Base-by-base conservation (phyloP, 2,329 filamentous ascomycete genomes). In the Plectosphaerella plurivora region DNA sequence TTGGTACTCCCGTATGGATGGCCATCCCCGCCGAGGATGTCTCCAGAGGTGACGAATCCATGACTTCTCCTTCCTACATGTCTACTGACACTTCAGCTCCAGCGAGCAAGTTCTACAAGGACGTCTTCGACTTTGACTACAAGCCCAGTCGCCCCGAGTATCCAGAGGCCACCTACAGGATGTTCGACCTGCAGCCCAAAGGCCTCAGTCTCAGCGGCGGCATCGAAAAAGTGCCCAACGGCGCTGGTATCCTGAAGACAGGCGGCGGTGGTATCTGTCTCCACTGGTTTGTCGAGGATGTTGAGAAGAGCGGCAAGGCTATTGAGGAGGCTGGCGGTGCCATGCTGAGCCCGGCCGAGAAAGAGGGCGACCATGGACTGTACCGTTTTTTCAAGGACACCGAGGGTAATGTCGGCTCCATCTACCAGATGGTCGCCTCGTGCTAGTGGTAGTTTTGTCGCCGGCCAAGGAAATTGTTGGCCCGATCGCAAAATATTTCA, bases 381-480 rank as follows among this genome's bases (percentile, higher is more conserved):
- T 65, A 60, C 20, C 59, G 65, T 2, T 66, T 60, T 51, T 68
- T 68, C 51, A 57, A 65, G 45, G 65, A 68, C 42, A 64, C 62
- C 2, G 65, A 68, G 51, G 65, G 65, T 10, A 65, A 60, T 33
- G 53, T 65, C 45, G 64, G 65, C 2, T 57, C 58, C 2, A 58
- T 65, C n/a, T 67, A 68, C 37, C 61, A 65, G 50, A 57, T 65
- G 52, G 60, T 54, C 42, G 11, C 20, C 15, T 49, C 37, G 16
- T 5, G 25, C 25, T n/a, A 10, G 25, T 28, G 25, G 25, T 7
- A 5, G 36, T 14, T 16, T 39, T 5, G 36, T 7, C 11, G 36
- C 5, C 11, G 12, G 36, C 5, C 6, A 39, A 14, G 12, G 36
- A n/a, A n/a, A n/a, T n/a, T n/a, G n/a, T n/a, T n/a, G n/a, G n/a